These are phyloP conservation scores for Rhizoclosmatium sp. DNA, from an alignment of 192 early-diverging fungal genomes.

Conservation along the genomic window DNA sequence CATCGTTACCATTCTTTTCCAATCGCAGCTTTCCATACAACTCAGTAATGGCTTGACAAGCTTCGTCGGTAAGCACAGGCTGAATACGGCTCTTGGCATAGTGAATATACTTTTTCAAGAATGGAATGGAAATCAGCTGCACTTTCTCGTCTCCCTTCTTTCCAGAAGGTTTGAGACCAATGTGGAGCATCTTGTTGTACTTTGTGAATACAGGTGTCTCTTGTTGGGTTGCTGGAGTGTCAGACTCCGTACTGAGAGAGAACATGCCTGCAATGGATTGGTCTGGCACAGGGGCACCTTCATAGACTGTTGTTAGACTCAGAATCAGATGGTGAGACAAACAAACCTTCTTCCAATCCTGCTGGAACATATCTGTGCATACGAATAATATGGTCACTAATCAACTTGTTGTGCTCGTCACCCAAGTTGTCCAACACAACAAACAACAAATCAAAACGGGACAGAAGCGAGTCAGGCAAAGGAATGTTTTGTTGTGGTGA, in stretches of 20 bases:
- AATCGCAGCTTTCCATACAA: slow-evolving; percentile 87
- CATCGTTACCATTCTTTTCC: slow-evolving; percentile 71
- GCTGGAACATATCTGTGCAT: slow-evolving; percentile 94
- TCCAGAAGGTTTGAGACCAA: slow-evolving; percentile 64
- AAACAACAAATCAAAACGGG: slow-evolving; percentile 98
- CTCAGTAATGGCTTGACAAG: slow-evolving; percentile 82
- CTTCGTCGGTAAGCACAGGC: slow-evolving; percentile 82
- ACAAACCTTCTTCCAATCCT: slow-evolving; percentile 81
- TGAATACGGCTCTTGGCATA: slow-evolving; percentile 89
- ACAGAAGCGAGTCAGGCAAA: slow-evolving; percentile 92
- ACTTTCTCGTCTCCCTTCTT: slow-evolving; percentile 49
- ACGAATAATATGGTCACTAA: slow-evolving; percentile 91
- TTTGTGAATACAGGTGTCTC: slow-evolving; percentile 83
- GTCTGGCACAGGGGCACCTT: slow-evolving; percentile 58
- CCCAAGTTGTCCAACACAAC: slow-evolving; percentile 92
- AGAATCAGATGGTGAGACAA: background rate
- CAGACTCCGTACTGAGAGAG: slow-evolving; percentile 31
- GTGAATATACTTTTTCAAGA: slow-evolving; percentile 94
- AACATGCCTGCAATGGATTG: slow-evolving; percentile 47
- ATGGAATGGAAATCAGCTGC: slow-evolving; percentile 80
- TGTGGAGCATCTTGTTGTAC: slow-evolving; percentile 83
- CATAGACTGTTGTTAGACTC: background rate
- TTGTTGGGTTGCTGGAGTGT: slow-evolving; percentile 46
- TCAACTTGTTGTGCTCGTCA: slow-evolving; percentile 80
- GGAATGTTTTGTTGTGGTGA: slow-evolving; percentile 94